phyloP scores from a whole-genome alignment of 768 basidiomycete genomes.

The Mycena pura region DNA sequence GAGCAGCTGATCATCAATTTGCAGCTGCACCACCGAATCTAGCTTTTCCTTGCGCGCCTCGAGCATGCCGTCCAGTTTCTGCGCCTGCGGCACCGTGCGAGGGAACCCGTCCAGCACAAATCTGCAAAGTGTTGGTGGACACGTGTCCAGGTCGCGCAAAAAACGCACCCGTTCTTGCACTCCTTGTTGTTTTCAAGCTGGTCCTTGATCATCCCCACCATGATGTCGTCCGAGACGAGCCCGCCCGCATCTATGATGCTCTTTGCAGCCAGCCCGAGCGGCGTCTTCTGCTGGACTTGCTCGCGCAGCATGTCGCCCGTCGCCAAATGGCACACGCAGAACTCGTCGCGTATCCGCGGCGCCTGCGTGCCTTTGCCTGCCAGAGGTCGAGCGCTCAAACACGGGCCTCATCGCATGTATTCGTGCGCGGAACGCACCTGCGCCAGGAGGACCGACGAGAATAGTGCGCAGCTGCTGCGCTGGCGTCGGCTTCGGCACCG shows the following conservation, averaged over 20 bases:
- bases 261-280: slow-evolving; percentile 91
- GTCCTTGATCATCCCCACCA: slow-evolving; percentile 97
- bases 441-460: slow-evolving; percentile 95
- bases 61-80: slow-evolving; percentile 96
- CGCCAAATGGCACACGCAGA: slow-evolving; percentile 97
- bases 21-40: slow-evolving; percentile 89
- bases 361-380: slow-evolving; percentile 99
- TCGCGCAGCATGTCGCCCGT: slow-evolving; percentile 99
- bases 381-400: neutral
- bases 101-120: slow-evolving; percentile 99
- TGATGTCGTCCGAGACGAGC: slow-evolving; percentile 95
- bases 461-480: slow-evolving; percentile 87
- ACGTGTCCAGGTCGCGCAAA: neutral
- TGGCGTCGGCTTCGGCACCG: slow-evolving; percentile 59
- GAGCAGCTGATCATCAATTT: slow-evolving; percentile 92
- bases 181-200: slow-evolving; percentile 91
- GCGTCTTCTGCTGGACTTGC: slow-evolving; percentile 87
- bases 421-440: slow-evolving; percentile 63
- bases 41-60: slow-evolving; percentile 81
- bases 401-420: slow-evolving; percentile 7
- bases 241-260: slow-evolving; percentile 97
- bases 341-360: slow-evolving; percentile 88
- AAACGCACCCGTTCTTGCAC: slow-evolving; percentile 92
- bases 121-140: slow-evolving; percentile 46
- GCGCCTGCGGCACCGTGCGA: slow-evolving; percentile 93